Evolutionary conservation across 2,329 filamentous ascomycete species (phyloP).

Genomic region (Microdochium trichocladiopsis): DNA sequence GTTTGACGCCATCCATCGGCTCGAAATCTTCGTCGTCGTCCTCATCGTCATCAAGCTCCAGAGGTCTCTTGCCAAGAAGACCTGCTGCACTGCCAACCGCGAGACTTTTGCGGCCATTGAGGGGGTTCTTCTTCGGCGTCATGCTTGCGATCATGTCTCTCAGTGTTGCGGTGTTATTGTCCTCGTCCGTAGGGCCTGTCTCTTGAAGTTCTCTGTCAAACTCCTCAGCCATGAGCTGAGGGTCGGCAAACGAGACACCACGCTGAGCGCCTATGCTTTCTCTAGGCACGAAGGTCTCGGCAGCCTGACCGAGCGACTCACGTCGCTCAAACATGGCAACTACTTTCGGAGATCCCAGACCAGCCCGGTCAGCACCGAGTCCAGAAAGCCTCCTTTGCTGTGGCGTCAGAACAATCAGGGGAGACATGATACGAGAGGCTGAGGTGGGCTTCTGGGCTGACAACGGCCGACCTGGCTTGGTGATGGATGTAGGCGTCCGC

Average conservation of each 20-base stretch:
- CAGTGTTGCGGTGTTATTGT: slow-evolving; percentile 54
- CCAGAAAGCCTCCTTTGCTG: slow-evolving; percentile 55
- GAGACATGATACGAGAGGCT: slow-evolving; percentile 36
- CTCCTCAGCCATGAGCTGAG: slow-evolving; percentile 53
- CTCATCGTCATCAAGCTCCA: slow-evolving; percentile 63
- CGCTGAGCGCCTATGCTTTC: slow-evolving; percentile 24
- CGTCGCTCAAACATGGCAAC: slow-evolving; percentile 65
- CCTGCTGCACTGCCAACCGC: slow-evolving; percentile 69
- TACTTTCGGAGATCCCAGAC: slow-evolving; percentile 69
- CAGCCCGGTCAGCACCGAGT: slow-evolving; percentile 61
- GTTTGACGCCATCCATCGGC: slow-evolving; percentile 56
- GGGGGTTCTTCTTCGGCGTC: slow-evolving; percentile 64
- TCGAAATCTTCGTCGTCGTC: slow-evolving; percentile 53
- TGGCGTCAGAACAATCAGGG: slow-evolving; percentile 57
- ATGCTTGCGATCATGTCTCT: slow-evolving; percentile 73
- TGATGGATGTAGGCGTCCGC: slow-evolving; percentile 14
- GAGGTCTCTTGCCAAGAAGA: slow-evolving; percentile 66
- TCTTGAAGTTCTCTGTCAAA: slow-evolving; percentile 57
- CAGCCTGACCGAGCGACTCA: slow-evolving; percentile 62
- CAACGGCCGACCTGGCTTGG: slow-evolving; percentile 2
- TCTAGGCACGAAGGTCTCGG: slow-evolving; percentile 55
- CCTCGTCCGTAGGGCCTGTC: slow-evolving; percentile 49
- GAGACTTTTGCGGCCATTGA: slow-evolving; percentile 67
- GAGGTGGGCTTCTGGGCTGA: slow-evolving; percentile 33
- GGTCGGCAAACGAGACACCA: slow-evolving; percentile 59